Evolutionary conservation across 768 basidiomycete species (phyloP).

Genomic region (Pleurotus sapidus): DNA sequence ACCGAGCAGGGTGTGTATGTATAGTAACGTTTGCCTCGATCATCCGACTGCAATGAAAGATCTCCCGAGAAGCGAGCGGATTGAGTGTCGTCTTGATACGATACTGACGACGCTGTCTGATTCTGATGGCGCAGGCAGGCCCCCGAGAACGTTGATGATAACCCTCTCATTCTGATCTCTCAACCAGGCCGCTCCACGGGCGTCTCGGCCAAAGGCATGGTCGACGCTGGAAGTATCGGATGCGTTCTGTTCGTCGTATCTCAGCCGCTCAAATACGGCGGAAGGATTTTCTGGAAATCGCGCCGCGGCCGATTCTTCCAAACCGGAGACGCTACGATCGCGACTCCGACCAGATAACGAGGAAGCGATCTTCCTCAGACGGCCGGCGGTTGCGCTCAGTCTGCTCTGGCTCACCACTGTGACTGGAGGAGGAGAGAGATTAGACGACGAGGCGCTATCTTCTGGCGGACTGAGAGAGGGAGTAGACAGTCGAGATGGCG

Average conservation of each 20-base stretch:
- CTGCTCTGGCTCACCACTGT: background rate
- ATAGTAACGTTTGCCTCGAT: slow-evolving; percentile 75
- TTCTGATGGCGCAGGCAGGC: slow-evolving; percentile 54
- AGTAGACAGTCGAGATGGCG: slow-evolving; percentile 14
- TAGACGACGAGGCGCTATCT: background rate
- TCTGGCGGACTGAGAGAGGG: slow-evolving; percentile 9
- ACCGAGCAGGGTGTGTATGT: slow-evolving; percentile 53
- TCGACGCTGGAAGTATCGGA: slow-evolving; percentile 40
- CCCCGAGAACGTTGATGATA: slow-evolving; percentile 59
- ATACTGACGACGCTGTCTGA: slow-evolving; percentile 36
- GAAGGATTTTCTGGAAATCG: slow-evolving; percentile 38
- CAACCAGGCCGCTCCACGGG: slow-evolving; percentile 79
- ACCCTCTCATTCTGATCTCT: slow-evolving; percentile 75
- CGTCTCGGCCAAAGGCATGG: slow-evolving; percentile 45
- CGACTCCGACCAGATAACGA: slow-evolving; percentile 1
- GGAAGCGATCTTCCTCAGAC: slow-evolving; percentile 3
- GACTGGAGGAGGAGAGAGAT: slow-evolving; percentile 4
- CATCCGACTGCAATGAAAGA: slow-evolving; percentile 64
- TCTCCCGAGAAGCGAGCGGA: slow-evolving; percentile 40
- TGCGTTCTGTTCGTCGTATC: slow-evolving; percentile 41
- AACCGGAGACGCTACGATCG: background rate
- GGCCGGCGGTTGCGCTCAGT: slow-evolving; percentile 8
- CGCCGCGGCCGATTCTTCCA: slow-evolving; percentile 3
- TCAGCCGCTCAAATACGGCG: slow-evolving; percentile 56
- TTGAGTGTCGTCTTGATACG: slow-evolving; percentile 29